Evolutionary conservation across 208 protist genomes (phyloP).

Genomic region (Leishmania mexicana): DNA sequence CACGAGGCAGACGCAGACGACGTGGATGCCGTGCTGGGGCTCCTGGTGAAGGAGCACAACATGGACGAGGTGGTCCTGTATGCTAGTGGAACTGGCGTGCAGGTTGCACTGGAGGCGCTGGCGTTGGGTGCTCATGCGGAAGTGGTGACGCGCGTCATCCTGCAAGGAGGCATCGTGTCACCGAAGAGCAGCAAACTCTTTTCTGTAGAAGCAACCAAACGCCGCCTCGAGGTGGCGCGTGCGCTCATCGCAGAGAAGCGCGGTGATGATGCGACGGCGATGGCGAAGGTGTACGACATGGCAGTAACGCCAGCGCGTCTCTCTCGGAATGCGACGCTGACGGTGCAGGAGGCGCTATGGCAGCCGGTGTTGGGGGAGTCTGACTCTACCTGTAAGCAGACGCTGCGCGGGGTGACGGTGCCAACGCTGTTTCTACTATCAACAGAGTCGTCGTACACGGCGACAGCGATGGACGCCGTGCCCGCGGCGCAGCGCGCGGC

Average conservation of each 20-base stretch:
- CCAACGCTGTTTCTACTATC: constrained; percentile 64
- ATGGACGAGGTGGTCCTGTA: constrained; percentile 73
- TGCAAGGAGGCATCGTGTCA: constrained; percentile 65
- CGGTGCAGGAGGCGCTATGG: constrained; percentile 84
- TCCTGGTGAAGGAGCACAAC: constrained; percentile 45
- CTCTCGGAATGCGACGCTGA: constrained; percentile 39
- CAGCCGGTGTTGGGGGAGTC: constrained; percentile 46
- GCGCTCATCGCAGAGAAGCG: constrained; percentile 43
- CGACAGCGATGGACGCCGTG: constrained; percentile 23
- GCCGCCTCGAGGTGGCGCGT: constrained; percentile 37
- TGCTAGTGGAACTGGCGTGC: constrained; percentile 73
- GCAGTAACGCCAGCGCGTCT: constrained; percentile 68
- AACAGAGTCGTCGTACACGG: constrained; percentile 59
- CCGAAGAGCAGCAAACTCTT: constrained; percentile 43
- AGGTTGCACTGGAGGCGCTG: constrained; percentile 69
- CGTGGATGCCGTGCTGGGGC: constrained; percentile 61
- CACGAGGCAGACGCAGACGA: constrained; percentile 74
- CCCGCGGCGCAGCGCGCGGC: constrained; percentile 28
- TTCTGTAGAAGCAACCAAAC: constrained; percentile 24
- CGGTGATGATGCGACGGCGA: constrained; percentile 49
- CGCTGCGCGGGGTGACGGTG: constrained; percentile 45
- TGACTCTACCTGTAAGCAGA: constrained; percentile 24
- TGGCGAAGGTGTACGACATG: constrained; percentile 69
- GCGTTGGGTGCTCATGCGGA: constrained; percentile 26
- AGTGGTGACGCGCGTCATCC: constrained; percentile 60